Percentiles rank a stretch among this genome's conserved stretches.
These are phyloP conservation scores for Galerina marginata DNA, from an alignment of 768 basidiomycete species.

Conservation along the genomic window DNA sequence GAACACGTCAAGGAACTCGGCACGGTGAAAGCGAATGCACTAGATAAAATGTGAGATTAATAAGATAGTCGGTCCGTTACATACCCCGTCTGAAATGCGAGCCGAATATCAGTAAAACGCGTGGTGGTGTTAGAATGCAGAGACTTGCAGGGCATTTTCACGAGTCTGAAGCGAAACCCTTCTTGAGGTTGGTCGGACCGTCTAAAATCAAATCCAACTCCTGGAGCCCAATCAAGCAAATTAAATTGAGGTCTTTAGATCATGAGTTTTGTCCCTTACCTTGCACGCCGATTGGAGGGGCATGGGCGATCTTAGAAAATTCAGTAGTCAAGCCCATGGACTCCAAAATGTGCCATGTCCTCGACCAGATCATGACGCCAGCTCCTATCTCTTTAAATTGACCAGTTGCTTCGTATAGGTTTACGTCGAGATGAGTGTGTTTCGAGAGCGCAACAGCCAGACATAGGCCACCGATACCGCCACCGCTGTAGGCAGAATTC, in stretches of 20 bases:
- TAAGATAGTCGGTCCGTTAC: background rate
- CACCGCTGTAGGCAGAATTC: constrained; percentile 30
- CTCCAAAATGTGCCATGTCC: constrained; percentile 51
- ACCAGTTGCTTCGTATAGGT: constrained; percentile 53
- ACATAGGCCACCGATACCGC: constrained; percentile 48
- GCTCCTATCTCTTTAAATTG: constrained; percentile 57
- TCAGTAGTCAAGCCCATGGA: constrained; percentile 43
- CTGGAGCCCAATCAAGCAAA: constrained; percentile 24
- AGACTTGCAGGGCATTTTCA: constrained; percentile 46
- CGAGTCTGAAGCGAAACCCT: constrained; percentile 45
- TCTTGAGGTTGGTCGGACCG: constrained; percentile 45
- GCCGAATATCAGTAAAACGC: background rate
- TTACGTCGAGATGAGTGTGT: constrained; percentile 39
- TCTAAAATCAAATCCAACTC: constrained; percentile 51
- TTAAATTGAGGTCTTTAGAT: background rate
- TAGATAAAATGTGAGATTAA: constrained; percentile 3
- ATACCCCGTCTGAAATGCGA: constrained; percentile 32
- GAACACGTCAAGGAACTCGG: constrained; percentile 51
- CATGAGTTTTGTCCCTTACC: constrained; percentile 20
- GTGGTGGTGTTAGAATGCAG: background rate
- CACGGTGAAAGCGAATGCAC: constrained; percentile 54
- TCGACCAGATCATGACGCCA: constrained; percentile 50
- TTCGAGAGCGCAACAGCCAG: constrained; percentile 46
- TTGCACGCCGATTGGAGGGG: constrained; percentile 36
- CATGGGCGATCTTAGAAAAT: constrained; percentile 39